phyloP scores from a whole-genome alignment of 1,139 yeast species.

The Hemisphaericaspora xylofermentans region DNA sequence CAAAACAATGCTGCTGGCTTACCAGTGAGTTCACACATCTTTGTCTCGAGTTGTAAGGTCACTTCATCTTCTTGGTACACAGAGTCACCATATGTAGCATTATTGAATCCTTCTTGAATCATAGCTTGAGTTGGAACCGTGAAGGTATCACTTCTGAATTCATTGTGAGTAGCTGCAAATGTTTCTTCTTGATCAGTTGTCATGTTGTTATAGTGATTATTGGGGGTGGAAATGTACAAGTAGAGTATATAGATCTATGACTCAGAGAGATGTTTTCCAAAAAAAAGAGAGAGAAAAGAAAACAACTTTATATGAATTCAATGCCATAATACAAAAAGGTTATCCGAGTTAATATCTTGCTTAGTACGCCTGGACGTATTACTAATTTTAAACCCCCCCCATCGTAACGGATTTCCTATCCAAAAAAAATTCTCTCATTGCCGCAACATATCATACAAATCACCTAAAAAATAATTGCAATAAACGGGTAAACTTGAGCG shows the following conservation, averaged over 20 bases:
- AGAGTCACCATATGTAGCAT: conserved; percentile 77
- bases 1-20: conserved; percentile 83
- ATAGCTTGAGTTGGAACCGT: conserved; percentile 84
- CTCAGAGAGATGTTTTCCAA: no score
- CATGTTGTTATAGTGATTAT: conserved; percentile 14
- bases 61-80: conserved; percentile 83
- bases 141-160: conserved; percentile 86
- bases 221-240: background rate
- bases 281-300: no score
- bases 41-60: conserved; percentile 63
- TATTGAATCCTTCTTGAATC: conserved; percentile 35
- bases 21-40: conserved; percentile 71
- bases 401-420: background rate
- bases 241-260: no score
- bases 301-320: no score
- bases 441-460: background rate
- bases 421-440: background rate
- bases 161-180: conserved; percentile 42
- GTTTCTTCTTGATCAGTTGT: conserved; percentile 22
- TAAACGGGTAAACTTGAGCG: no score
- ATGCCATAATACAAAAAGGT: no score
- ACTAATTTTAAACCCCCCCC: background rate
- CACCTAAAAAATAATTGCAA: background rate
- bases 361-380: no score
- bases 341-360: no score